Conservation (phyloP, 352 stramenopile species). For the Pilasporangium apinafurcum region DNA sequence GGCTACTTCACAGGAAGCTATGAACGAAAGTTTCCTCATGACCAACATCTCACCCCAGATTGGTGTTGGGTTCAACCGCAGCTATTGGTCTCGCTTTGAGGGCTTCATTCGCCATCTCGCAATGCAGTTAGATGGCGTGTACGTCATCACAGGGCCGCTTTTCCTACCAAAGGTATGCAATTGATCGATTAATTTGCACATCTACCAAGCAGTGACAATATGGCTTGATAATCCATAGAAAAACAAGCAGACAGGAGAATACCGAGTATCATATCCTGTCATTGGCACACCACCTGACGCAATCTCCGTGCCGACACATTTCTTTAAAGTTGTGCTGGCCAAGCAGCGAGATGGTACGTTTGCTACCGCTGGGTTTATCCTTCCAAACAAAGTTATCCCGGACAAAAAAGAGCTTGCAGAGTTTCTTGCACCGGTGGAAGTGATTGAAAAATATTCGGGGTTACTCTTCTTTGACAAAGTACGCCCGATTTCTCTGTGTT, state of each 20-base stretch:
- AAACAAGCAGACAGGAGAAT: slow-evolving; percentile 59
- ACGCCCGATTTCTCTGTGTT: background rate
- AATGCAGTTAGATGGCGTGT: slow-evolving; percentile 67
- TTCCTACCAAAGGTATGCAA: slow-evolving; percentile 81
- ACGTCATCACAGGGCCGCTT: slow-evolving; percentile 92
- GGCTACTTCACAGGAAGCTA: slow-evolving; percentile 60
- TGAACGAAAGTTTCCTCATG: slow-evolving; percentile 94
- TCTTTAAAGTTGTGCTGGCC: slow-evolving; percentile 94
- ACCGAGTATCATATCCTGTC: slow-evolving; percentile 63
- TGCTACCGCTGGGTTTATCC: slow-evolving; percentile 89
- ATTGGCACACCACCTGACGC: slow-evolving; percentile 84
- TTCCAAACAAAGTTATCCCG: slow-evolving; percentile 87
- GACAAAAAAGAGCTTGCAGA: slow-evolving; percentile 71
- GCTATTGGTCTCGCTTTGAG: slow-evolving; percentile 85
- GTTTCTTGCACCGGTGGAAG: slow-evolving; percentile 86
- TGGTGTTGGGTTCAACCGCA: slow-evolving; percentile 82
- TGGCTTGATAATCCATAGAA: slow-evolving; percentile 20
- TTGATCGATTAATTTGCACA: background rate
- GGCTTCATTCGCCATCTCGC: slow-evolving; percentile 82
- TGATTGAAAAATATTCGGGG: slow-evolving; percentile 91
- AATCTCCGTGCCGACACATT: slow-evolving; percentile 93
- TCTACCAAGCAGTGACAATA: background rate
- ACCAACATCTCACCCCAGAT: slow-evolving; percentile 93
- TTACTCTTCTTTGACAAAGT: slow-evolving; percentile 93
- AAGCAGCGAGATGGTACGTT: slow-evolving; percentile 41